Evolutionary conservation across 768 basidiomycete species (phyloP), one percentile per base, ranked within the genome.

Genomic region (Floccularia luteovirens): DNA sequence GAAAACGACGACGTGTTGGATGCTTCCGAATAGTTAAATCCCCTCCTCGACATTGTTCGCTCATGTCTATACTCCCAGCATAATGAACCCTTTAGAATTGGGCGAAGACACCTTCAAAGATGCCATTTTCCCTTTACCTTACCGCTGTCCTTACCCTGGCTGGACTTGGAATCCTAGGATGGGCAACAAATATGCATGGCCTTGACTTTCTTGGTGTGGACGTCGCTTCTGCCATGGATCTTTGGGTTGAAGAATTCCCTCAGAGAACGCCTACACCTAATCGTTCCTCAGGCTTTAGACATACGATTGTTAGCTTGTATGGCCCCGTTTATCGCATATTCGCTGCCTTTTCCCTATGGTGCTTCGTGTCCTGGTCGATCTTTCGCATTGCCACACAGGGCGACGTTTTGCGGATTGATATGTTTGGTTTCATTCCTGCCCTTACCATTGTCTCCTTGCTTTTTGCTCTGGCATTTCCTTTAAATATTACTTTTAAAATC

Each of bases 171-270:
- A 75, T 92, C 41, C 64, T 94, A 3, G 82, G 82, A 46, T 99
- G 94, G 92, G 91, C 91, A 0, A 79, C 82, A 24, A 99, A 98
- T 60, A 62, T 98, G 5, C 93, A 98, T 59, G 76, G 86, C 36
- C 77, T 98, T 33, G 68, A 82, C 47, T 48, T 70, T 8, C 65
- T 83, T 12, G 82, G 85, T 16, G 62, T 98, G 28, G 91, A 99
- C 58, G 78, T 76, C 0, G 66, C 74, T 11, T 59, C 68, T 46
- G 79, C 79, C 3, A 70, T 99, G 55, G 87, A 88, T 53, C 63
- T 91, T 19, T 65, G 67, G 33, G 57, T 62, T 3, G 66, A 67
- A 7, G 51, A 55, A 14, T 41, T 47, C 24, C 43, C 50, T 19
- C 46, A 58, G 25, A 55, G 55, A 17, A 34, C 54, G 20, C 49